Conservation (phyloP, 306 rosid species). For the Abrus precatorius region DNA sequence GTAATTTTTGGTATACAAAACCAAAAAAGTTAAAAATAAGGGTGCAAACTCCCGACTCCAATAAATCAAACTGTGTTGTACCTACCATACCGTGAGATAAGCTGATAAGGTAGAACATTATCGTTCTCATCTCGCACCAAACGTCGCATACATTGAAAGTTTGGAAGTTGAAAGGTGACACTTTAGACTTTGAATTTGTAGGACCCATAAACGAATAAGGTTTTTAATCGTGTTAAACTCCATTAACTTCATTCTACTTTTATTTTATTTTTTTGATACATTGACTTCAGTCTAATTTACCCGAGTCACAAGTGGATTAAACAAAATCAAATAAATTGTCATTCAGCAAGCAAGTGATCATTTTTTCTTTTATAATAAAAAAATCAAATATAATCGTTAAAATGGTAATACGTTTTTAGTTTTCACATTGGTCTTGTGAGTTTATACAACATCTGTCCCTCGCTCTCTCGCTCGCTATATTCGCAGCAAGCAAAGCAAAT, state of each 20-base stretch:
- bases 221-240: not conserved
- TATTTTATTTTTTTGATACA: too few relatives aligned
- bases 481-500: too few relatives aligned
- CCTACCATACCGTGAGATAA: not conserved
- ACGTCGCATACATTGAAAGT: not conserved
- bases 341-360: too few relatives aligned
- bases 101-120: not conserved
- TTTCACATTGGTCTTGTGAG: too few relatives aligned
- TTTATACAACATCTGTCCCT: too few relatives aligned
- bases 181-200: not conserved
- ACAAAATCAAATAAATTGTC: too few relatives aligned
- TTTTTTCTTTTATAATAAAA: too few relatives aligned
- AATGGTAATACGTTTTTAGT: too few relatives aligned
- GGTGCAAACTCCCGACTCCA: not conserved
- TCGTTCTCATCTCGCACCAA: not conserved
- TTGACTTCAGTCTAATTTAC: too few relatives aligned
- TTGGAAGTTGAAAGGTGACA: not conserved
- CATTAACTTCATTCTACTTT: not conserved
- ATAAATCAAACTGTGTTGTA: slow-evolving; percentile 16
- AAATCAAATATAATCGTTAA: too few relatives aligned
- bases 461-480: too few relatives aligned
- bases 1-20: not conserved
- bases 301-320: too few relatives aligned
- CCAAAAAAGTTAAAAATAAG: not conserved
- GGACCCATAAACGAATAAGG: not conserved